Percentiles rank a stretch among this genome's conserved stretches.
These are phyloP conservation scores for Aspergillus sp. DNA, from an alignment of 2,329 filamentous ascomycete genomes.

Conservation along the genomic window DNA sequence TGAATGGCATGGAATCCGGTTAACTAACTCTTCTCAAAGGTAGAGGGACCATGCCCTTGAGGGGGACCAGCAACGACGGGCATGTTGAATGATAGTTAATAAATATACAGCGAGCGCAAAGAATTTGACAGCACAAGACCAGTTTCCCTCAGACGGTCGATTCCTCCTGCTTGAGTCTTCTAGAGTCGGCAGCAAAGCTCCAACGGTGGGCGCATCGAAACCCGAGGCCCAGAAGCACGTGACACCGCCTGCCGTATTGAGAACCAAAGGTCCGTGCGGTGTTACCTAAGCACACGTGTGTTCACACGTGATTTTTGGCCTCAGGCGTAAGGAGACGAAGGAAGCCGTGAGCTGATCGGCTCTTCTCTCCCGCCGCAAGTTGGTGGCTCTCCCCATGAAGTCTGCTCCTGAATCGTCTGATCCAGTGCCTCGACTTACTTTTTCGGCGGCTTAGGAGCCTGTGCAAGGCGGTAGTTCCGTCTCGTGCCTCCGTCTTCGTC, in stretches of 20 bases:
- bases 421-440: conserved; percentile 24
- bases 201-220: conserved; percentile 10
- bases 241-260: conserved; percentile 18
- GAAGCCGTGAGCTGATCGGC: conserved; percentile 23
- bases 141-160: neutral
- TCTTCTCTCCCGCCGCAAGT: conserved; percentile 24
- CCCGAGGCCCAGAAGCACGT: conserved; percentile 15
- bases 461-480: conserved; percentile 34
- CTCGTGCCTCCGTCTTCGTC: conserved; percentile 24
- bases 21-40: conserved; percentile 68
- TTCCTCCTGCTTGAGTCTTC: neutral
- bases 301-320: conserved; percentile 21
- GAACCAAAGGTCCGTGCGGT: neutral
- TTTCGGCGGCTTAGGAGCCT: conserved; percentile 32
- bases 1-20: conserved; percentile 3
- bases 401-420: conserved; percentile 27
- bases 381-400: conserved; percentile 29
- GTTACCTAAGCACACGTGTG: conserved; percentile 21
- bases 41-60: conserved; percentile 61
- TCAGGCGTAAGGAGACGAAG: conserved; percentile 20
- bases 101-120: neutral
- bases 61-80: conserved; percentile 59
- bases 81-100: conserved; percentile 45
- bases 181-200: conserved; percentile 7
- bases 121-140: neutral